Conservation (phyloP, 148 eudicot species). For the Silene uniflora region DNA sequence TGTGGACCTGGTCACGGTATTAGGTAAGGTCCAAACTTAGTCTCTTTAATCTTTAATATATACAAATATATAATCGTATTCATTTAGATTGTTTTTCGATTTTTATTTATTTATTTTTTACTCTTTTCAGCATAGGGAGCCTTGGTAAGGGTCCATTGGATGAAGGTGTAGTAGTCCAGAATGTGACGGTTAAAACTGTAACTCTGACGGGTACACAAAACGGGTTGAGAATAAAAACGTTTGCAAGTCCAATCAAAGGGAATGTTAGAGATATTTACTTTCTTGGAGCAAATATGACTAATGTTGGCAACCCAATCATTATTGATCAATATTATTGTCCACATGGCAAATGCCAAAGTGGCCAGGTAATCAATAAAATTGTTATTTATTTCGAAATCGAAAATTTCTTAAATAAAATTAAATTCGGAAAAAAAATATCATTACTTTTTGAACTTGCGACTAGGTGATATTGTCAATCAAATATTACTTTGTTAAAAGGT, state of each 20-base stretch:
- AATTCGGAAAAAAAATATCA: too few species aligned
- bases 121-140: constrained; percentile 40
- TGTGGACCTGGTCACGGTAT: constrained; percentile 62
- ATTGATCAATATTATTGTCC: constrained; percentile 52
- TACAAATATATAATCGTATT: too few species aligned
- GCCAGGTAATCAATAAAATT: neutral
- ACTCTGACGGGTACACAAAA: constrained; percentile 34
- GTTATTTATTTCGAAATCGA: neutral
- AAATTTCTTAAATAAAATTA: neutral
- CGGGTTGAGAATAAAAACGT: constrained; percentile 42
- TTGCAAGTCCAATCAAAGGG: constrained; percentile 36
- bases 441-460: too few species aligned
- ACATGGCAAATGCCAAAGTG: neutral
- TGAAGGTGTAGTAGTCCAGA: constrained; percentile 31
- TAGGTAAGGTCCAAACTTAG: constrained; percentile 1
- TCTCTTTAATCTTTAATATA: too few species aligned
- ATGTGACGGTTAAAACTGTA: constrained; percentile 36
- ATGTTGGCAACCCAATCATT: constrained; percentile 37
- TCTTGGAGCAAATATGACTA: constrained; percentile 34
- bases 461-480: too few species aligned
- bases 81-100: neutral
- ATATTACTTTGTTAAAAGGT: too few species aligned
- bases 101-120: neutral
- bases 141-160: constrained; percentile 30
- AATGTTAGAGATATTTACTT: constrained; percentile 31